Evolutionary conservation across 257 asterid species (phyloP).

Genomic region (Rehmannia glutinosa): DNA sequence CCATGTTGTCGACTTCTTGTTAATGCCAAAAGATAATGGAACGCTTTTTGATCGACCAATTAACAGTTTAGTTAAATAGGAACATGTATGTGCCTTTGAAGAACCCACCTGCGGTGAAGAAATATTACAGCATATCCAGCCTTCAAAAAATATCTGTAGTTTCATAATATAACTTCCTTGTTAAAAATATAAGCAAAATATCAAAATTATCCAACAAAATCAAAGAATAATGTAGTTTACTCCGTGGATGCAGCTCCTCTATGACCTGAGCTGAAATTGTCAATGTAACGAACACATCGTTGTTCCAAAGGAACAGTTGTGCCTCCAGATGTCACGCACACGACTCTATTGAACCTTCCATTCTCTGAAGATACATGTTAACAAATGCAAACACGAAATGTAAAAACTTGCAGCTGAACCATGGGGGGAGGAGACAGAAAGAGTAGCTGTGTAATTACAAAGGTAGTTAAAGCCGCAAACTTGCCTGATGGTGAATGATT

Average conservation of each 20-base stretch:
- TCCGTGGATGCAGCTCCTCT: conserved; percentile 98
- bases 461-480: conserved; percentile 11
- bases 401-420: background rate
- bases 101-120: conserved; percentile 72
- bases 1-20: too few species aligned
- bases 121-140: conserved; percentile 89
- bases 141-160: conserved; percentile 75
- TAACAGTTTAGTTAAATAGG: conserved; percentile 1
- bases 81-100: background rate
- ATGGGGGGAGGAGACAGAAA: too few species aligned
- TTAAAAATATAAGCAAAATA: conserved; percentile 5
- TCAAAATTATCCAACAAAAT: background rate
- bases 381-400: conserved; percentile 9
- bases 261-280: conserved; percentile 95
- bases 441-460: background rate
- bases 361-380: conserved; percentile 30
- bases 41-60: too few species aligned
- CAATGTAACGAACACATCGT: conserved; percentile 90
- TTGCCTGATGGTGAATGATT: conserved; percentile 41
- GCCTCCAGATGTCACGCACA: conserved; percentile 94
- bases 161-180: conserved; percentile 15
- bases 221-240: conserved; percentile 37
- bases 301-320: conserved; percentile 95
- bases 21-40: background rate
- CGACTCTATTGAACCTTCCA: conserved; percentile 51